Percentiles rank a stretch among this genome's conserved stretches.
Conservation (phyloP, 1,284 basidiomycete species). For the Amylostereum areolatum region DNA sequence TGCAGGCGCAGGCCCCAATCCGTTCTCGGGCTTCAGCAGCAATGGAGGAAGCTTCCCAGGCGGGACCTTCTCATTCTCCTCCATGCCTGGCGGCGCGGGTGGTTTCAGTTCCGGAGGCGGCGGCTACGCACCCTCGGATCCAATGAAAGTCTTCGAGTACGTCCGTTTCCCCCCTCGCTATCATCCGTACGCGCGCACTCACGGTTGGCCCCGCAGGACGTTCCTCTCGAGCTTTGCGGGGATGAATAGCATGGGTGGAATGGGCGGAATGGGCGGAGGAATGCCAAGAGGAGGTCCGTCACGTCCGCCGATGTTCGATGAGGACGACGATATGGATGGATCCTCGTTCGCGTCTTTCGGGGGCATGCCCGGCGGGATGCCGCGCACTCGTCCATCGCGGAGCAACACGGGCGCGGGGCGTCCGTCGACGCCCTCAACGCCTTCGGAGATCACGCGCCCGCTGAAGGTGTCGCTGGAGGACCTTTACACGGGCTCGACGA, state of each 20-base stretch:
- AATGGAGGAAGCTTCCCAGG: slow-evolving; percentile 38
- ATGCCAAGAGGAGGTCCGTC: slow-evolving; percentile 26
- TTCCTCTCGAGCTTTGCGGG: slow-evolving; percentile 56
- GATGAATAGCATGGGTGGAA: slow-evolving; percentile 33
- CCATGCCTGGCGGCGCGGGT: slow-evolving; percentile 34
- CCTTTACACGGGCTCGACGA: slow-evolving; percentile 84
- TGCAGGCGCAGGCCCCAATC: slow-evolving; percentile 30
- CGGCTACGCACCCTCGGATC: slow-evolving; percentile 76
- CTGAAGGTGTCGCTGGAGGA: slow-evolving; percentile 88
- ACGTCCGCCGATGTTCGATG: slow-evolving; percentile 34
- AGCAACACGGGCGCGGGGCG: slow-evolving; percentile 8
- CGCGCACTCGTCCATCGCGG: slow-evolving; percentile 16
- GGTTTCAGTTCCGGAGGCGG: slow-evolving; percentile 28
- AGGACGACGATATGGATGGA: slow-evolving; percentile 47
- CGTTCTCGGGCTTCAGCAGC: slow-evolving; percentile 38
- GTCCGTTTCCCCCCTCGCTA: background rate
- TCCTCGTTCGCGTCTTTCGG: slow-evolving; percentile 29
- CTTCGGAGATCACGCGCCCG: slow-evolving; percentile 75
- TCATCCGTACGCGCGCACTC: background rate
- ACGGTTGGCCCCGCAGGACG: slow-evolving; percentile 36
- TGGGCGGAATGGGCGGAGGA: slow-evolving; percentile 31
- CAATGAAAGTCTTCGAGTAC: slow-evolving; percentile 90
- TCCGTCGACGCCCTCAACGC: slow-evolving; percentile 23
- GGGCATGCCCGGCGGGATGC: slow-evolving; percentile 51
- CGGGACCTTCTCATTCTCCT: slow-evolving; percentile 59